Base-by-base conservation (phyloP, 2,329 filamentous ascomycete species). In the Neofusicoccum parvum region DNA sequence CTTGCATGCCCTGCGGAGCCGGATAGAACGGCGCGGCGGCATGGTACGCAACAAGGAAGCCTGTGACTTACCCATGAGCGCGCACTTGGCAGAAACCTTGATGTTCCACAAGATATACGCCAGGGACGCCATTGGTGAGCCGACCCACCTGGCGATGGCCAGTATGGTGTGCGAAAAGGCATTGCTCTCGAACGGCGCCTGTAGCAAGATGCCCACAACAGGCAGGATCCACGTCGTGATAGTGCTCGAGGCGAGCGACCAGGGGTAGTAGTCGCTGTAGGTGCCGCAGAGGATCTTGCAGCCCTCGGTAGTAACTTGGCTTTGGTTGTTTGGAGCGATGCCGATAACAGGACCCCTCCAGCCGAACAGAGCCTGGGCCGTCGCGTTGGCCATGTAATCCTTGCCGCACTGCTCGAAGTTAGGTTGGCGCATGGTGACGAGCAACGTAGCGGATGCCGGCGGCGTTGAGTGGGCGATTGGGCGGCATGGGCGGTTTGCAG, bases 171-270 rank as follows among this genome's bases (percentile, higher is more conserved):
- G 68, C 66, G 67, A 72, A 48, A 74, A 71, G 2, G 71, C 72
- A 66, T 80, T 80, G 67, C 78, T 80, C 48, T 79, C 76, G 62
- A 79, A 80, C 0, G 79, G 79, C 15, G 77, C 79, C 64, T 80
- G 79, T 1, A 80, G 66, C 1, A 80, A 63, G 2, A 76, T 75
- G 15, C 78, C 78, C 0, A 80, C 69, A 5, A 79, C 70, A 0
- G 78, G 78, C 5, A 80, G 63, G 9, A 80, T 72, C 78, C 78
- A 80, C 3, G 78, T 80, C 1, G 76, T 79, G 46, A 80, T 78
- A 1, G 77, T 78, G 9, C 59, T 67, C 1, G 74, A 75, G 0
- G 70, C 69, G 23, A 71, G 70, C 1, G 59, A 62, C 78, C 77
- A 79, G 0, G 69, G 66, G 62, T 79, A 79, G n/a, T 68, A 72